Base-by-base conservation (phyloP, 108 stramenopile species). In the Poteriospumella lacustris region DNA sequence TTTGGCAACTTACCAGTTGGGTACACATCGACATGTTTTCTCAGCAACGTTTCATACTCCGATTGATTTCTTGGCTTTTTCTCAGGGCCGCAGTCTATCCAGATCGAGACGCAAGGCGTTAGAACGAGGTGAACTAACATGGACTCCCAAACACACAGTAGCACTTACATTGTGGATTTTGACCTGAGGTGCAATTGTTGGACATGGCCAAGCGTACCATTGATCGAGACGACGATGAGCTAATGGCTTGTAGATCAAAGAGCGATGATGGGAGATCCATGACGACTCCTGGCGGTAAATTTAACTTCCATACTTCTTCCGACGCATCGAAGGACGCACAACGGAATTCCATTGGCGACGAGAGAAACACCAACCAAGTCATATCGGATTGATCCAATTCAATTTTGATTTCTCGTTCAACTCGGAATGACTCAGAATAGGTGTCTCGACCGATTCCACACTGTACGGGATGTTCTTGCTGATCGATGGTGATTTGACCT, bases 301-400 rank as follows among this genome's bases (percentile, higher is more conserved):
- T 64, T 24, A 31, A 19, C 28, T 26, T 12, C 15, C 47, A 83
- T 58, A 12, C 82, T 79, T 64, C 81, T 36, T 70, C 85, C 85
- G 33, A 59, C 59, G 44, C 68, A 68, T 59, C 73, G 59, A 29
- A 58, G 43, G 41, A 73, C 78, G 34, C 80, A 78, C 64, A 87
- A 62, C 72, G 69, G 78, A 95, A 81, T 56, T 69, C 69, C n/a
- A 83, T 89, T 9, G 95, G 92, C 33, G 88, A 79, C 15, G 93
- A 94, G 67, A 92, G 83, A 80, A 95, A 96, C 29, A 93, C 85
- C 2, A 94, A 82, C 95, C 95, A 96, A 1, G 94, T 91, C 67
- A 88, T 89, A 76, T 93, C 92, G 34, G 89, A 90, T 41, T 84
- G 84, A 24, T 68, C 69, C 78, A 93, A 91, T 58, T 80, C 76